phyloP scores from a whole-genome alignment of 2,329 filamentous ascomycete species.

The Aspergillus amoenus region DNA sequence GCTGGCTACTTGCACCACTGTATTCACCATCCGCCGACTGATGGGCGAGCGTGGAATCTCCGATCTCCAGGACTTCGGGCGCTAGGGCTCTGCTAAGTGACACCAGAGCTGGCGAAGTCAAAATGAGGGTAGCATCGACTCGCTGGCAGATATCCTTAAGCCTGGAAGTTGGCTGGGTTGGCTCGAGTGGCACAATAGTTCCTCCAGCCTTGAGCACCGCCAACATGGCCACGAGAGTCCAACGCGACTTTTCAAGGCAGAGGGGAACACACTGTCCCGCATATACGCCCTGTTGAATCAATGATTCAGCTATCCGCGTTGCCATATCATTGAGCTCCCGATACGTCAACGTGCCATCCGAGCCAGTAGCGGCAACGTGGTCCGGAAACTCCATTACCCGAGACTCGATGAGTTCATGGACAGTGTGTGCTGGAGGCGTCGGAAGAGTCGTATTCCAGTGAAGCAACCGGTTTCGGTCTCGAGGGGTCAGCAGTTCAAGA shows the following conservation, averaged over 20 bases:
- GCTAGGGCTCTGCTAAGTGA: not conserved
- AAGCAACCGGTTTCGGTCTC: not conserved
- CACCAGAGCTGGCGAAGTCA: not conserved
- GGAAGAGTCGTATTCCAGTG: not conserved
- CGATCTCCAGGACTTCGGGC: not conserved
- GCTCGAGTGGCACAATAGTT: not conserved
- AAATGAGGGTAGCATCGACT: not conserved
- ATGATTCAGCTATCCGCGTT: not conserved
- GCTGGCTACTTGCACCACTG: too few relatives aligned
- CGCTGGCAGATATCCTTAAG: not conserved
- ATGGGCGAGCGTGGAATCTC: too few relatives aligned
- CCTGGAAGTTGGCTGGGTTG: not conserved
- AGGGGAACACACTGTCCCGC: not conserved
- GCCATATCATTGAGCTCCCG: not conserved
- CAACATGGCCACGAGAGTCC: not conserved
- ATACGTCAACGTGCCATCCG: not conserved
- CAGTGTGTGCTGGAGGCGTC: not conserved
- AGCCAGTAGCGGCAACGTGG: too few relatives aligned
- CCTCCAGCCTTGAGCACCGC: not conserved
- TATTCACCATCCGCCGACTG: too few relatives aligned
- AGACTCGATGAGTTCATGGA: not conserved
- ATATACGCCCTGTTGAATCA: not conserved
- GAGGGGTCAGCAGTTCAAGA: not conserved
- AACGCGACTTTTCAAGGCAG: not conserved
- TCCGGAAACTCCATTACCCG: too few relatives aligned